These are phyloP conservation scores for Elsinoe perseae DNA, from an alignment of 2,329 filamentous ascomycete genomes.

Conservation along the genomic window DNA sequence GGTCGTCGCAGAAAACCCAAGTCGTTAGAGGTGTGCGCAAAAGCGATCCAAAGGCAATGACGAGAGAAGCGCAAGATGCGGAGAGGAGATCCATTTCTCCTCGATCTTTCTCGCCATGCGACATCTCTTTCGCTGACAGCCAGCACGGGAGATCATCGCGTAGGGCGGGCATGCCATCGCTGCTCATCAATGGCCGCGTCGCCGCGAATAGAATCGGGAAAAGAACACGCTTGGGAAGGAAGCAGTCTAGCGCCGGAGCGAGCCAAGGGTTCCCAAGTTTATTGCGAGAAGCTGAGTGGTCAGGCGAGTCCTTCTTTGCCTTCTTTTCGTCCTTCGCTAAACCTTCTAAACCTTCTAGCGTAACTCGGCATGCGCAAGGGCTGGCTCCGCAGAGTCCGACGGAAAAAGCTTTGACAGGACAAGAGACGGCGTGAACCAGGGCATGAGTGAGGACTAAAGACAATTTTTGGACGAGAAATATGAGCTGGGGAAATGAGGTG, in stretches of 20 bases:
- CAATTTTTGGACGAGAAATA: neutral
- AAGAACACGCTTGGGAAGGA: neutral
- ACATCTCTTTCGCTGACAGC: neutral
- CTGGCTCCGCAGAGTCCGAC: too few relatives aligned
- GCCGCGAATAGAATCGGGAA: neutral
- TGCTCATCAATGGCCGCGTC: too few relatives aligned
- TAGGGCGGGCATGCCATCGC: neutral
- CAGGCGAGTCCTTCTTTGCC: neutral
- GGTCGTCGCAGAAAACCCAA: neutral
- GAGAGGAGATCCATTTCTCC: neutral
- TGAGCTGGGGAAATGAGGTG: neutral
- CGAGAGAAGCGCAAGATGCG: neutral
- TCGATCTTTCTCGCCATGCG: neutral
- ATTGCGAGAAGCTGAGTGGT: neutral
- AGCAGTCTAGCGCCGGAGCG: neutral
- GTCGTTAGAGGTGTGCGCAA: neutral
- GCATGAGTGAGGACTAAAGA: neutral
- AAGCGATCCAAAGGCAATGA: neutral
- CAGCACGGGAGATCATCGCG: neutral
- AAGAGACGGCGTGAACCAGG: neutral
- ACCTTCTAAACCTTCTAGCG: slow-evolving; percentile 8
- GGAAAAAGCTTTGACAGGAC: neutral
- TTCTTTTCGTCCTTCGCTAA: neutral
- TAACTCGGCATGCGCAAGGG: too few relatives aligned
- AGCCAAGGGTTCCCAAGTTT: neutral